Percentiles rank a stretch among this genome's conserved stretches.
Evolutionary conservation across 345 rosid species (phyloP).

Genomic region (Lepidium africanum): DNA sequence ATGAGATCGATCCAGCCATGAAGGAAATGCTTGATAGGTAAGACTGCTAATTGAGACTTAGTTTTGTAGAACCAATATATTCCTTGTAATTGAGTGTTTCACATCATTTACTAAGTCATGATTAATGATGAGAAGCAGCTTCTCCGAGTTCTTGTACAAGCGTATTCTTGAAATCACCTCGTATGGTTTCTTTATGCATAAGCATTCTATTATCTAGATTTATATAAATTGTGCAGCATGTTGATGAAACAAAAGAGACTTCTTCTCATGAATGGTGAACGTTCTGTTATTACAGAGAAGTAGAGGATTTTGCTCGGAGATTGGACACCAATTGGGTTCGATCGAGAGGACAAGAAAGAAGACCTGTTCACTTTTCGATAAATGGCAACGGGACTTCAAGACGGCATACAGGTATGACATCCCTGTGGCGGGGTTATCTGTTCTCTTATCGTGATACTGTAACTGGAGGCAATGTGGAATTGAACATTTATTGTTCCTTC

Average conservation of each 20-base stretch:
- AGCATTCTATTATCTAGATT: neutral
- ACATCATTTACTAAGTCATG: neutral
- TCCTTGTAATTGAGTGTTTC: neutral
- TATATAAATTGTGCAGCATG: neutral
- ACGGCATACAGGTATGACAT: conserved; percentile 40
- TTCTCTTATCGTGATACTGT: neutral
- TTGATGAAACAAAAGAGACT: neutral
- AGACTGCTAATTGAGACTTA: neutral
- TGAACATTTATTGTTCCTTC: neutral
- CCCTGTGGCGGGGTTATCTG: conserved; percentile 8
- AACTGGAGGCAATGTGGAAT: neutral
- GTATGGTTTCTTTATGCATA: neutral
- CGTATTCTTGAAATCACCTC: neutral
- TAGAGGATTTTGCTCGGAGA: conserved; percentile 88
- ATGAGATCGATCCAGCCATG: conserved; percentile 82
- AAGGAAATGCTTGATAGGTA: conserved; percentile 78
- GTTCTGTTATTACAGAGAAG: conserved; percentile 47
- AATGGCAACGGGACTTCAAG: conserved; percentile 48
- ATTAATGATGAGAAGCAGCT: neutral
- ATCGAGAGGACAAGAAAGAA: conserved; percentile 52
- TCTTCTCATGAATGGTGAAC: conserved; percentile 2
- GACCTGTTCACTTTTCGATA: conserved; percentile 35
- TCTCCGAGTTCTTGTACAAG: neutral
- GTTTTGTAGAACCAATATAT: neutral
- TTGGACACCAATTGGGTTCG: conserved; percentile 71